Percentiles rank a stretch among this genome's conserved stretches.
Evolutionary conservation across 495 filamentous ascomycete genomes (phyloP).

Genomic region (Xylaria bambusicola): DNA sequence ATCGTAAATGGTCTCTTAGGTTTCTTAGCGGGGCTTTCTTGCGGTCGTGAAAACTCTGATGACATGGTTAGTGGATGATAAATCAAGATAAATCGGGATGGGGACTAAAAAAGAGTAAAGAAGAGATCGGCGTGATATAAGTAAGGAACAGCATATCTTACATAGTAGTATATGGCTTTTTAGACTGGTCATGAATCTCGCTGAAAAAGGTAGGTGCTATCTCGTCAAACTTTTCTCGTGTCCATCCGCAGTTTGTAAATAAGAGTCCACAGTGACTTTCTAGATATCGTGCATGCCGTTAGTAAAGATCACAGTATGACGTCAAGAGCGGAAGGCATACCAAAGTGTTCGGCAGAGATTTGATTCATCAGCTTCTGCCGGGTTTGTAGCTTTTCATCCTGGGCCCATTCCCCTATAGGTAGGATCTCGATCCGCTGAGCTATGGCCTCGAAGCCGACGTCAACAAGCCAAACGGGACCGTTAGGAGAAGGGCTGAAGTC

Average conservation of each 20-base stretch:
- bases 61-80: not conserved
- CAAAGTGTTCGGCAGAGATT: conserved; percentile 26
- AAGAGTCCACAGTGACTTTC: conserved; percentile 29
- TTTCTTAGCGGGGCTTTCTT: conserved; percentile 27
- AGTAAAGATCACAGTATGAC: conserved; percentile 3
- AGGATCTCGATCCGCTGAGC: conserved; percentile 43
- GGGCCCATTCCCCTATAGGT: conserved; percentile 28
- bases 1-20: not conserved
- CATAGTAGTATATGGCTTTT: conserved; percentile 30
- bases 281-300: conserved; percentile 12
- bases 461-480: conserved; percentile 45
- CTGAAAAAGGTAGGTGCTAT: conserved; percentile 25
- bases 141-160: conserved; percentile 15
- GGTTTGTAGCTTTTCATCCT: conserved; percentile 31
- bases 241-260: conserved; percentile 32
- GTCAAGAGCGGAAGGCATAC: conserved; percentile 11
- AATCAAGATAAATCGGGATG: no score
- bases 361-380: conserved; percentile 26
- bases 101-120: not conserved
- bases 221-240: conserved; percentile 25
- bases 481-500: conserved; percentile 42
- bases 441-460: conserved; percentile 59
- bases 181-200: conserved; percentile 16
- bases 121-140: not conserved
- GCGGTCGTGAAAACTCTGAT: conserved; percentile 32